A percentile compares a stretch with the other conserved stretches of the same genome.
Evolutionary conservation across 2,329 filamentous ascomycete genomes (phyloP).

Genomic region (Neonectria sp.): DNA sequence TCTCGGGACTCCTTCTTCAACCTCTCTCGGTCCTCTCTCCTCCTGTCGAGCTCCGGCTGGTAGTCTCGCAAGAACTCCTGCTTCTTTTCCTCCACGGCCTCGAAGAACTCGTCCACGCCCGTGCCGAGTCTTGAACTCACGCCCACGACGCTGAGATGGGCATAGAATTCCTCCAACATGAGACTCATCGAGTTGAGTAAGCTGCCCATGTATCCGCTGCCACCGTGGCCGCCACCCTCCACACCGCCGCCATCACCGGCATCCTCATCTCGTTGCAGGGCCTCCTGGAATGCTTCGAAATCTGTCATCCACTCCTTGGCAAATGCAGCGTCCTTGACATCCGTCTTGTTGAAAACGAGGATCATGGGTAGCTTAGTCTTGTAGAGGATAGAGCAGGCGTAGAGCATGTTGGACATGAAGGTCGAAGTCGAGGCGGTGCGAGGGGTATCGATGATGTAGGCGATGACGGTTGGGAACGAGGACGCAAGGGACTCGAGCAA

Average conservation of each 20-base stretch:
- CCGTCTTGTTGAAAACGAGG: constrained; percentile 98
- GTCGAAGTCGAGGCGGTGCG: constrained; percentile 93
- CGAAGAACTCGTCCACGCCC: constrained; percentile 94
- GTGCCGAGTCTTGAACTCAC: constrained; percentile 95
- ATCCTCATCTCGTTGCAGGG: constrained; percentile 85
- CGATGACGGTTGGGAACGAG: constrained; percentile 96
- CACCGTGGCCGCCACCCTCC: constrained; percentile 78
- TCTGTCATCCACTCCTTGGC: constrained; percentile 99
- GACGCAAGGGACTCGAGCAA: constrained; percentile 93
- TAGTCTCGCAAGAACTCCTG: constrained; percentile 93
- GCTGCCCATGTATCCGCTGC: constrained; percentile 96
- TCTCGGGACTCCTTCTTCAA: constrained; percentile 81
- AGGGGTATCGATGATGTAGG: constrained; percentile 97
- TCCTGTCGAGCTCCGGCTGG: constrained; percentile 88
- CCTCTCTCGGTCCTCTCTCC: constrained; percentile 81
- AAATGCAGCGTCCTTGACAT: constrained; percentile 91
- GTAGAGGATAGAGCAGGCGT: constrained; percentile 98
- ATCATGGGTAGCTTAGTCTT: constrained; percentile 99
- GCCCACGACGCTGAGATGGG: constrained; percentile 91
- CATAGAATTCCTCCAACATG: constrained; percentile 97
- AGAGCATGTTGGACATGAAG: constrained; percentile 99
- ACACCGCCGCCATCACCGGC: constrained; percentile 81
- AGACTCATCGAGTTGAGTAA: constrained; percentile 98
- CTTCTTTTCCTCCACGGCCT: constrained; percentile 87
- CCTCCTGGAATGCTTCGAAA: constrained; percentile 94